phyloP scores from a whole-genome alignment of 2,329 filamentous ascomycete genomes.

The Tolypocladium amazonense region DNA sequence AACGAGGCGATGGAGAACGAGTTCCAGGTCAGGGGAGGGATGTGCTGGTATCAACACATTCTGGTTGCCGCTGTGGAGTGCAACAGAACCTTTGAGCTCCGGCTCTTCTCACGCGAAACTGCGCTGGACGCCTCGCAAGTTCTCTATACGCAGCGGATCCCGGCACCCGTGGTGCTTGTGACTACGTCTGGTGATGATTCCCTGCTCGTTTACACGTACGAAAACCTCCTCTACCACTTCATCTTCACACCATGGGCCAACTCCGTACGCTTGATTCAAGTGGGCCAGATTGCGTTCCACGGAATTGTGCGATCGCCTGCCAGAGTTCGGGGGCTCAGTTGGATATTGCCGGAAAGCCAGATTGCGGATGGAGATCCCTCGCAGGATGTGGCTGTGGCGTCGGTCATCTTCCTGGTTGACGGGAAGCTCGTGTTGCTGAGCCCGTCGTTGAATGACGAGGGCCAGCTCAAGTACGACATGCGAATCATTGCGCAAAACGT shows the following conservation, averaged over 20 bases:
- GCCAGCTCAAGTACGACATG: constrained; percentile 96
- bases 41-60: constrained; percentile 98
- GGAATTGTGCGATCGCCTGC: constrained; percentile 92
- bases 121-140: constrained; percentile 62
- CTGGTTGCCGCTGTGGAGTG: constrained; percentile 88
- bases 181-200: constrained; percentile 89
- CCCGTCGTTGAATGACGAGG: constrained; percentile 70
- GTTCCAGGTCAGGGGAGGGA: constrained; percentile 85
- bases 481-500: constrained; percentile 91
- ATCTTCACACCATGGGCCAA: constrained; percentile 67
- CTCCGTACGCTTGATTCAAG: constrained; percentile 69
- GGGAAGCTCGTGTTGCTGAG: constrained; percentile 90
- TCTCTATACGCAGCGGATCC: constrained; percentile 67
- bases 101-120: constrained; percentile 85
- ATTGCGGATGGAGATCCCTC: constrained; percentile 85
- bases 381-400: constrained; percentile 87
- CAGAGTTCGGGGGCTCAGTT: constrained; percentile 84
- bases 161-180: constrained; percentile 80
- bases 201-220: constrained; percentile 90
- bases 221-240: constrained; percentile 92
- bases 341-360: constrained; percentile 89
- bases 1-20: constrained; percentile 75
- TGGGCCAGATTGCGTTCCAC: constrained; percentile 97
- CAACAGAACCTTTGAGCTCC: constrained; percentile 70
- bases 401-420: constrained; percentile 92